phyloP scores from a whole-genome alignment of 2,329 filamentous ascomycete species.

The Cercospora citrullina region DNA sequence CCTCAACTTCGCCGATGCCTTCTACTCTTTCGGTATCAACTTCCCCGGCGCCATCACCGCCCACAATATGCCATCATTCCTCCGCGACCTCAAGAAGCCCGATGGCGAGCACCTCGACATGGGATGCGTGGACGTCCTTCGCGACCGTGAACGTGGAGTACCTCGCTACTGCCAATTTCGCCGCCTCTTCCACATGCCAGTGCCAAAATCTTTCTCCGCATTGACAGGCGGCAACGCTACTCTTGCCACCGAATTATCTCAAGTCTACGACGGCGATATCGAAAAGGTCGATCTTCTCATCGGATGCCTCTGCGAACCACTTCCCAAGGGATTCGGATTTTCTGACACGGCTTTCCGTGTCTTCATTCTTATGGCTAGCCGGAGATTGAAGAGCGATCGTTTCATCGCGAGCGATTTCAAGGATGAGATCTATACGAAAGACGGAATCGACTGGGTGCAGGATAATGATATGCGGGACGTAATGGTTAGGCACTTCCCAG shows the following conservation, averaged over 20 bases:
- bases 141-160: conserved; percentile 51
- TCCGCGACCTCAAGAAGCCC: conserved; percentile 45
- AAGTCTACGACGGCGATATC: conserved; percentile 46
- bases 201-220: conserved; percentile 43
- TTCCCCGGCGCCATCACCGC: conserved; percentile 50
- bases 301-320: conserved; percentile 46
- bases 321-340: conserved; percentile 51
- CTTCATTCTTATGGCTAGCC: conserved; percentile 50
- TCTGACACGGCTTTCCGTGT: conserved; percentile 51
- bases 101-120: conserved; percentile 47
- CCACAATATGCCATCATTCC: conserved; percentile 45
- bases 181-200: conserved; percentile 44
- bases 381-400: conserved; percentile 48
- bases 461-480: conserved; percentile 47
- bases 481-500: conserved; percentile 47
- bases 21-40: conserved; percentile 53
- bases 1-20: conserved; percentile 41
- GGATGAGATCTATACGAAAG: conserved; percentile 44
- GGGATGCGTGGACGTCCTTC: conserved; percentile 50
- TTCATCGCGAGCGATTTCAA: conserved; percentile 49
- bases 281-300: conserved; percentile 48
- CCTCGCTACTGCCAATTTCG: conserved; percentile 51
- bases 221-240: conserved; percentile 43
- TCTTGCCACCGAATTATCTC: conserved; percentile 42
- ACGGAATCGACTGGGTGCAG: conserved; percentile 49